Conservation (phyloP, 306 rosid species). For the Cyamopsis tetragonoloba region DNA sequence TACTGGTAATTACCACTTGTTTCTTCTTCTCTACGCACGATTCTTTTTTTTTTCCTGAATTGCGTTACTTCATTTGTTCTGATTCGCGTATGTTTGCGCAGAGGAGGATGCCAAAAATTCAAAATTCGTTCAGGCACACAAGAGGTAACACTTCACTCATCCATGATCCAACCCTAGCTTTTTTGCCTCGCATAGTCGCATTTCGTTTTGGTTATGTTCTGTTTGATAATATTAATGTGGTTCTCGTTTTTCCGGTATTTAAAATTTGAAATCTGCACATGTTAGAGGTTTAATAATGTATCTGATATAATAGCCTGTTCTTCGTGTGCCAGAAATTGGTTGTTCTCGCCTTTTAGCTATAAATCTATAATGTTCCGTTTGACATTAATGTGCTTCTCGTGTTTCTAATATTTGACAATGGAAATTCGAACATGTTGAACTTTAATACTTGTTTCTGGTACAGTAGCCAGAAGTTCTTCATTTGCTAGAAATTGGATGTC, state of each 20-base stretch:
- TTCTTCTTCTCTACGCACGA: neutral
- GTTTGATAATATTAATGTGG: neutral
- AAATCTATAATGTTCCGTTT: neutral
- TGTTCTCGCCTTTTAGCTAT: neutral
- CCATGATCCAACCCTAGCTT: constrained; percentile 28
- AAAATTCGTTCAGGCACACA: constrained; percentile 65
- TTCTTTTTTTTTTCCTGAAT: neutral
- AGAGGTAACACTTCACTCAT: constrained; percentile 37
- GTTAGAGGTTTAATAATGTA: neutral
- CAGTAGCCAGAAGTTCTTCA: neutral
- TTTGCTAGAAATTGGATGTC: neutral
- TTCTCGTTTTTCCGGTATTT: neutral
- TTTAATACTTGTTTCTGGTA: neutral
- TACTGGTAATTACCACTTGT: constrained; percentile 47
- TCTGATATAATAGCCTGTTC: neutral
- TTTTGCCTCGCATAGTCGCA: neutral
- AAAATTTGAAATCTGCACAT: neutral
- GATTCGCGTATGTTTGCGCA: constrained; percentile 10
- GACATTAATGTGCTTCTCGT: neutral
- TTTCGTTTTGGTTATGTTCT: neutral
- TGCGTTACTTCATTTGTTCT: neutral
- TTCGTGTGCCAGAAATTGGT: neutral
- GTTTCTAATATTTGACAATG: neutral
- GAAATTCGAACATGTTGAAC: neutral
- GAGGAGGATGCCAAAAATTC: constrained; percentile 91